Percentiles rank a stretch among this genome's conserved stretches.
Evolutionary conservation across 2,329 filamentous ascomycete genomes (phyloP).

Genomic region (Trichoderma breve): DNA sequence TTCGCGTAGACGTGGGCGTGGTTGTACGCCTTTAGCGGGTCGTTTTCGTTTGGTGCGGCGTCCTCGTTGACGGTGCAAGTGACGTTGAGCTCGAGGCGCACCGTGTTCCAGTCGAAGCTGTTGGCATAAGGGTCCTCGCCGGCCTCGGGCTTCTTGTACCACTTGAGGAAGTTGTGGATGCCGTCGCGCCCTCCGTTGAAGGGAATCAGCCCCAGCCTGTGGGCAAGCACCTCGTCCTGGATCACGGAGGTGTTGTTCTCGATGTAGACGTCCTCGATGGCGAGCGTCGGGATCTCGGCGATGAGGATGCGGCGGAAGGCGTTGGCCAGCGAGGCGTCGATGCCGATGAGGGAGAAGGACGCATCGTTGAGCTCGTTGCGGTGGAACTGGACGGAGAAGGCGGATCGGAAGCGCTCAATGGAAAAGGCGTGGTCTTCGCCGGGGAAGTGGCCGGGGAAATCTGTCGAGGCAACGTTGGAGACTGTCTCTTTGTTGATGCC

Average conservation of each 20-base stretch:
- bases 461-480: constrained; percentile 81
- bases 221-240: constrained; percentile 93
- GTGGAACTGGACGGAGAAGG: constrained; percentile 78
- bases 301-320: constrained; percentile 96
- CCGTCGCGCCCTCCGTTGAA: constrained; percentile 77
- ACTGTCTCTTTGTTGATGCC: constrained; percentile 88
- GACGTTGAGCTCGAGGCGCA: constrained; percentile 73
- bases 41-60: constrained; percentile 68
- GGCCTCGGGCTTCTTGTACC: constrained; percentile 68
- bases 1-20: constrained; percentile 80
- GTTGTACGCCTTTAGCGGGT: constrained; percentile 80
- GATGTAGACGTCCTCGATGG: constrained; percentile 90
- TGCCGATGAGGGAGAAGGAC: constrained; percentile 85
- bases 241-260: constrained; percentile 97
- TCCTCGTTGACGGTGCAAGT: constrained; percentile 77
- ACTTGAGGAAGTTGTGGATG: constrained; percentile 74
- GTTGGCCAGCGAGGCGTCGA: constrained; percentile 92
- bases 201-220: constrained; percentile 86
- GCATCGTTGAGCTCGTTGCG: constrained; percentile 73
- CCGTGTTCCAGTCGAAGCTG: constrained; percentile 79
- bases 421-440: constrained; percentile 84
- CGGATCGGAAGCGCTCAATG: constrained; percentile 67
- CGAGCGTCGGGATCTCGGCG: constrained; percentile 88
- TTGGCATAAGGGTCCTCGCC: constrained; percentile 61
- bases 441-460: constrained; percentile 88